A percentile compares a stretch with the other conserved stretches of the same genome.
phyloP scores from a whole-genome alignment of 108 stramenopile genomes.

The Fistulifera solaris region DNA sequence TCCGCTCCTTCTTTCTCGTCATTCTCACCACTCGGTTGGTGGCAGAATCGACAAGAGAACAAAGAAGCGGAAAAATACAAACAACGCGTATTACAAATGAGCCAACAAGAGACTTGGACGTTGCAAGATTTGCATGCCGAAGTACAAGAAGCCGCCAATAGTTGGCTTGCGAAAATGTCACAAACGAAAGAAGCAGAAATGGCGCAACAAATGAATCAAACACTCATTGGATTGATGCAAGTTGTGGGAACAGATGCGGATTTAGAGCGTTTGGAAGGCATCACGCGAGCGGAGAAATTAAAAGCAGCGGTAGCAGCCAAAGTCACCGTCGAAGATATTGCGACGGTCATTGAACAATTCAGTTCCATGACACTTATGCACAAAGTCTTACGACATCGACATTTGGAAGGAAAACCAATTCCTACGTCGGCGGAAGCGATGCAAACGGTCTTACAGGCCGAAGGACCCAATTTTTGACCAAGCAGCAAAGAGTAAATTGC shows the following conservation, averaged over 20 bases:
- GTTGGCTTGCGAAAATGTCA: constrained; percentile 51
- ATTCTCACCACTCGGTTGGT: constrained; percentile 7
- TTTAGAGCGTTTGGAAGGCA: constrained; percentile 30
- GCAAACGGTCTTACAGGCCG: constrained; percentile 55
- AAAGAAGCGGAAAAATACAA: constrained; percentile 51
- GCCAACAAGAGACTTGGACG: constrained; percentile 51
- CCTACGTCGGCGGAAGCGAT: constrained; percentile 47
- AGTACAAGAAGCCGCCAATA: constrained; percentile 40
- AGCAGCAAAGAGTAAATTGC: constrained; percentile 20
- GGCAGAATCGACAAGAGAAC: constrained; percentile 23
- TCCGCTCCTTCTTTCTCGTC: background rate
- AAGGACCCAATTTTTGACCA: constrained; percentile 40
- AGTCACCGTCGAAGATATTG: constrained; percentile 51
- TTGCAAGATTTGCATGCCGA: constrained; percentile 52
- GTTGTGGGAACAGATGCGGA: constrained; percentile 47
- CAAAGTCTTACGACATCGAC: constrained; percentile 55
- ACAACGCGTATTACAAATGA: constrained; percentile 59
- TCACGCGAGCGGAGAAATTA: constrained; percentile 49
- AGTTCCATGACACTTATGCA: constrained; percentile 77
- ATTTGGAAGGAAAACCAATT: constrained; percentile 43
- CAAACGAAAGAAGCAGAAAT: constrained; percentile 38
- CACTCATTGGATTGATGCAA: constrained; percentile 40
- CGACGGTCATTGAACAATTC: constrained; percentile 52
- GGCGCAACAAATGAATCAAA: constrained; percentile 49
- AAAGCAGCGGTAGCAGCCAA: constrained; percentile 29